A percentile compares a stretch with the other conserved stretches of the same genome.
Conservation (phyloP, 1,139 yeast genomes). For the Pichia sp. region DNA sequence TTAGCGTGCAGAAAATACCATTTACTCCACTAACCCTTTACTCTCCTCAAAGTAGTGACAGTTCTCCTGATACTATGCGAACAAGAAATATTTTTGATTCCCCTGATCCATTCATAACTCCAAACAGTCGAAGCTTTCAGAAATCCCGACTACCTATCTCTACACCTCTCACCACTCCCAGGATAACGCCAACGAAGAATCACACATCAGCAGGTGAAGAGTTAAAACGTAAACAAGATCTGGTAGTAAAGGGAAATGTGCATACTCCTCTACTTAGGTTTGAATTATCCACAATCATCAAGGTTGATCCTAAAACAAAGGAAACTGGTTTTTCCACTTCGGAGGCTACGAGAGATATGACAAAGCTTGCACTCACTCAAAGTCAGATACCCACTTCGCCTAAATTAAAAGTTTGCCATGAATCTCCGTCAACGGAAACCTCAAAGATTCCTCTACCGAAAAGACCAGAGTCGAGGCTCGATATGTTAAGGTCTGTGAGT, state of each 20-base stretch:
- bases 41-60: conserved; percentile 8
- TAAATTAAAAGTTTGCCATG: background rate
- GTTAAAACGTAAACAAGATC: background rate
- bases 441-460: conserved; percentile 29
- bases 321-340: background rate
- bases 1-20: background rate
- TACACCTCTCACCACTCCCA: conserved; percentile 19
- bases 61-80: conserved; percentile 17
- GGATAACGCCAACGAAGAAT: conserved; percentile 15
- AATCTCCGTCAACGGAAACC: background rate
- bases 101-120: conserved; percentile 31
- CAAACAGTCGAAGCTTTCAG: conserved; percentile 21
- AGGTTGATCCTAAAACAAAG: background rate
- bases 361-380: background rate
- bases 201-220: conserved; percentile 11
- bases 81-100: conserved; percentile 18
- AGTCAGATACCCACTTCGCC: background rate
- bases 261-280: conserved; percentile 10
- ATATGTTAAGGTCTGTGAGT: conserved; percentile 18
- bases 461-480: conserved; percentile 24
- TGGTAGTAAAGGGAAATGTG: background rate
- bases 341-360: background rate
- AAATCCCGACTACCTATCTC: conserved; percentile 12
- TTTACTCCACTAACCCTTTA: conserved; percentile 6
- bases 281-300: conserved; percentile 13